These are phyloP conservation scores for Malassezia restricta DNA, from an alignment of 1,284 basidiomycete species.

Conservation along the genomic window DNA sequence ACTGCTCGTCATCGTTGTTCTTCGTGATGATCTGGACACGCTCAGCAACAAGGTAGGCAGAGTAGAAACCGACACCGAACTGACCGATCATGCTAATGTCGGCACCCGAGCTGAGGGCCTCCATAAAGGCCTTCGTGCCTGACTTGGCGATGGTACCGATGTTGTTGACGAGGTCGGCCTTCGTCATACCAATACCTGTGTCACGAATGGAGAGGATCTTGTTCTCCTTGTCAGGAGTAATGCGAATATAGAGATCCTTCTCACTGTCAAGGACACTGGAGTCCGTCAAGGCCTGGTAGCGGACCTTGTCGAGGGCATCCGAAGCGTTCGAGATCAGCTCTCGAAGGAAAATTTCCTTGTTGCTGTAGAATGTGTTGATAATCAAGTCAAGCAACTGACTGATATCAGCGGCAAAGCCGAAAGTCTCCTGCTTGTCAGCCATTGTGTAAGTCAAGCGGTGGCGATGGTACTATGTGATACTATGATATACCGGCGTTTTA, in stretches of 20 bases:
- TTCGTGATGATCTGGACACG: constrained; percentile 96
- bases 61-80: constrained; percentile 99
- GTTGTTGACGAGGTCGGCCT: constrained; percentile 67
- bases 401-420: constrained; percentile 44
- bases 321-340: constrained; percentile 46
- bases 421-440: constrained; percentile 41
- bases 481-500: constrained; percentile 5
- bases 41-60: constrained; percentile 96
- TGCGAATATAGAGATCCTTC: constrained; percentile 45
- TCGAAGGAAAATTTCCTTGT: constrained; percentile 46
- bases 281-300: constrained; percentile 44
- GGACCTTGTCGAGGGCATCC: constrained; percentile 46
- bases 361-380: constrained; percentile 46
- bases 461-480: constrained; percentile 7
- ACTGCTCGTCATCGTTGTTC: constrained; percentile 99
- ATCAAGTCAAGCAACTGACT: constrained; percentile 45
- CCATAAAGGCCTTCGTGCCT: constrained; percentile 82
- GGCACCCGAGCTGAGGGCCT: constrained; percentile 84
- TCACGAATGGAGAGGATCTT: constrained; percentile 84
- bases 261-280: constrained; percentile 40
- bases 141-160: constrained; percentile 99
- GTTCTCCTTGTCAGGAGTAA: constrained; percentile 73
- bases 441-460: constrained; percentile 18
- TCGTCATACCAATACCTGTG: constrained; percentile 75
- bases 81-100: constrained; percentile 53